These are phyloP conservation scores for Tuber melanosporum DNA, from an alignment of 495 filamentous ascomycete species.

Conservation along the genomic window DNA sequence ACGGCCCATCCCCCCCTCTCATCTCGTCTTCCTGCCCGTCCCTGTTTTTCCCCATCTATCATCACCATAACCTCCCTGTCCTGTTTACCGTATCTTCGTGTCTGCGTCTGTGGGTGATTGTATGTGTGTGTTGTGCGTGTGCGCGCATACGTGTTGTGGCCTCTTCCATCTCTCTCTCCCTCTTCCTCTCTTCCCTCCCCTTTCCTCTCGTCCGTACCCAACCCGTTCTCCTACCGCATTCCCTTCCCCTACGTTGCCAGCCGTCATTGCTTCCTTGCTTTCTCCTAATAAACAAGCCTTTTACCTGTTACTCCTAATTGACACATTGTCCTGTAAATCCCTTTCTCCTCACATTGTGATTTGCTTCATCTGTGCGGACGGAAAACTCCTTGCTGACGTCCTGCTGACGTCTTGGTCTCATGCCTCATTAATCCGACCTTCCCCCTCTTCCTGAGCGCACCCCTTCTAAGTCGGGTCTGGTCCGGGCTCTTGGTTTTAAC, in stretches of 20 bases:
- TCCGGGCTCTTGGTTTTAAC: conserved; percentile 2
- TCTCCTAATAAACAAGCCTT: background rate
- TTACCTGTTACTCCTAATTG: background rate
- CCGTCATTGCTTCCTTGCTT: background rate
- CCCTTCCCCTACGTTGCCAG: background rate
- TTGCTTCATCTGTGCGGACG: background rate
- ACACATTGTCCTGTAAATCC: background rate
- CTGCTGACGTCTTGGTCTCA: conserved; percentile 5
- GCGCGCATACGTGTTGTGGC: background rate
- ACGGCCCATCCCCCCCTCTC: background rate
- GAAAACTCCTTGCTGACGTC: conserved; percentile 3
- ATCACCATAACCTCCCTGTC: background rate
- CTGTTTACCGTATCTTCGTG: background rate
- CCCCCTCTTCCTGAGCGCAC: background rate
- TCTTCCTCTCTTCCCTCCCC: background rate
- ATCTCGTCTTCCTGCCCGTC: background rate
- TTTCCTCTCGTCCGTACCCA: background rate
- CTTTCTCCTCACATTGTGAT: background rate
- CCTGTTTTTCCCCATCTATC: background rate
- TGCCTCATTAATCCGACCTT: background rate
- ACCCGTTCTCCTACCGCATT: background rate
- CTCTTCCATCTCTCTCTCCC: background rate
- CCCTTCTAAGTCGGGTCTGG: background rate
- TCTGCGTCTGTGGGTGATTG: background rate
- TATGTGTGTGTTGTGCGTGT: background rate